Base-by-base conservation (phyloP, 306 rosid genomes). In the Cucumis melo region DNA sequence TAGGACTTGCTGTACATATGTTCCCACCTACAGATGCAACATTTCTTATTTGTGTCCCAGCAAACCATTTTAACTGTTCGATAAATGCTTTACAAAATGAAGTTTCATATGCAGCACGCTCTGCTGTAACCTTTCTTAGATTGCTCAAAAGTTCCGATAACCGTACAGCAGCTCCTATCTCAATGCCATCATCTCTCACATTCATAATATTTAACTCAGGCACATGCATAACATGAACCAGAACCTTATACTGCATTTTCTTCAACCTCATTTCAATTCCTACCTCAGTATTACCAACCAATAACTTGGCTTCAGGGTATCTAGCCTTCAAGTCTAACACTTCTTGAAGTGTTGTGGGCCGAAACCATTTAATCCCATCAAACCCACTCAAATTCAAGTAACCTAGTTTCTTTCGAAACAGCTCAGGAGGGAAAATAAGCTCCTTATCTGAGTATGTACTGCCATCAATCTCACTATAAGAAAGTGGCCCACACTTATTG, bases 11-110 rank as follows among this genome's bases (percentile, higher is more conserved):
- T 61, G 96, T 94, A 74, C 98, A 94, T 78, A 94, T 84, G 81
- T 94, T 94, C 55, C 98, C 98, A 78, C 98, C 98, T 55, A 94
- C 86, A 39, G 95, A 90, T 38, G 95, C 96, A 78, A 81, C 98
- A 83, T 94, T 94, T 86, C 88, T 89, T 74, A 94, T 90, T 85
- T 94, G 96, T 58, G 84, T 84, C 81, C 98, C 98, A 80, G 98
- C 98, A 83, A 94, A 94, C 98, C 98, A 94, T 88, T 91, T 91
- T 80, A 94, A 84, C 79, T 94, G 98, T 84, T 91, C 97, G 38
- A 90, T 76, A 53, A 94, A 83, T 54, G 98, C 98, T 81, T 87
- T 90, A 84, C 91, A 87, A 32, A 96, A 87, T 58, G 61, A 78
- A 73, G 90, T 94, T 89, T 94, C 96, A 77, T 87, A 84, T 79